A percentile compares a stretch with the other conserved stretches of the same genome.
Conservation (phyloP, 2,329 filamentous ascomycete species). For the Cytospora schulzeri region DNA sequence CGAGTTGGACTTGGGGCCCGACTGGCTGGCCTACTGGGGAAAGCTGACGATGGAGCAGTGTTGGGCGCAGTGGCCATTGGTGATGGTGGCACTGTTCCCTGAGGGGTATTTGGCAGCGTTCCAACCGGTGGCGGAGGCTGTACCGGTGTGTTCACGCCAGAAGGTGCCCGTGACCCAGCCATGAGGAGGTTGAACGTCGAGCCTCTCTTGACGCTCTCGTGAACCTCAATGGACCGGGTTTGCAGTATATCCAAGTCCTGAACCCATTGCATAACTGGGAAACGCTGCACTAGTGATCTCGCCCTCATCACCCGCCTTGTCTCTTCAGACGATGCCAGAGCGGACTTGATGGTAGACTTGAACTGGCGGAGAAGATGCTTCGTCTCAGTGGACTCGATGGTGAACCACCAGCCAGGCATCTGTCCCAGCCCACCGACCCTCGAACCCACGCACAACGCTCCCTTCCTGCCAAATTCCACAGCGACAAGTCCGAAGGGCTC, state of each 20-base stretch:
- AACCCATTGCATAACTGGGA: slow-evolving; percentile 67
- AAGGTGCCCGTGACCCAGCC: slow-evolving; percentile 8
- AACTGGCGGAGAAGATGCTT: slow-evolving; percentile 65
- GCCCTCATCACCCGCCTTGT: slow-evolving; percentile 64
- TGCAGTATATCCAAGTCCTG: slow-evolving; percentile 64
- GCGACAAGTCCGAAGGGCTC: slow-evolving; percentile 71
- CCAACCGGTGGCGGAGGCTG: slow-evolving; percentile 6
- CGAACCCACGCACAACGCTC: slow-evolving; percentile 65
- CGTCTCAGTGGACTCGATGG: slow-evolving; percentile 54
- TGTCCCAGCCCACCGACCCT: slow-evolving; percentile 67
- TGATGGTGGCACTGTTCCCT: not conserved
- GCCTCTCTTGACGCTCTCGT: slow-evolving; percentile 15
- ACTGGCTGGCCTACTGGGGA: slow-evolving; percentile 17
- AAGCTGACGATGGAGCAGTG: slow-evolving; percentile 13
- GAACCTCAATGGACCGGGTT: slow-evolving; percentile 50
- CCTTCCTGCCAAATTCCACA: slow-evolving; percentile 68
- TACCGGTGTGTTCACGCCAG: slow-evolving; percentile 4
- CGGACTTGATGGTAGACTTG: slow-evolving; percentile 61
- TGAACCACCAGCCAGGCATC: slow-evolving; percentile 75
- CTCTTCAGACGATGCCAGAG: slow-evolving; percentile 56
- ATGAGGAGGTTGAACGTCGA: slow-evolving; percentile 16
- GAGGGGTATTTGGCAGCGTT: slow-evolving; percentile 21
- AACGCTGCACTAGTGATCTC: slow-evolving; percentile 63
- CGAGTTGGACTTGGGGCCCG: slow-evolving; percentile 22
- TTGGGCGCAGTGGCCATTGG: slow-evolving; percentile 5